Evolutionary conservation across 192 early-diverging fungal genomes (phyloP).

Genomic region (Rhizoclosmatium globosum): DNA sequence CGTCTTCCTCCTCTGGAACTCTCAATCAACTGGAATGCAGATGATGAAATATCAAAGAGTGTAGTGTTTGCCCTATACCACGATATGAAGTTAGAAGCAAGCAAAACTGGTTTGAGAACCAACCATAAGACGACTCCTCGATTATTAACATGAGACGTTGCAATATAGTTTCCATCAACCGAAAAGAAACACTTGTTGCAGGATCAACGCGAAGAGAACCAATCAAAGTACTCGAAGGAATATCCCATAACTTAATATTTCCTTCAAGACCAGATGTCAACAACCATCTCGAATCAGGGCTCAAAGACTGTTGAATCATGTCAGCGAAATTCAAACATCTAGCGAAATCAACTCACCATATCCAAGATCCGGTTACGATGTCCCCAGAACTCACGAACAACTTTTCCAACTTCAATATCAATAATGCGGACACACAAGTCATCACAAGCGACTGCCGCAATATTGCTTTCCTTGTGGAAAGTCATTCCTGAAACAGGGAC

Average conservation of each 20-base stretch:
- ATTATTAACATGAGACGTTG: constrained; percentile 90
- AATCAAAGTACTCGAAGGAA: constrained; percentile 89
- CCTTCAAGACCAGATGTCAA: constrained; percentile 84
- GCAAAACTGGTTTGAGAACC: constrained; percentile 77
- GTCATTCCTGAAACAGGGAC: constrained; percentile 69
- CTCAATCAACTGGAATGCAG: constrained; percentile 43
- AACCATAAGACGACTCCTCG: constrained; percentile 95
- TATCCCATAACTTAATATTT: constrained; percentile 94
- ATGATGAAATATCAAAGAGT: constrained; percentile 53
- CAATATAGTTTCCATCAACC: constrained; percentile 90
- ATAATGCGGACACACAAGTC: constrained; percentile 89
- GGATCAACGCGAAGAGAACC: constrained; percentile 82
- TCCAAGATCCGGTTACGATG: constrained; percentile 90
- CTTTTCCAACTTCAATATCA: constrained; percentile 80
- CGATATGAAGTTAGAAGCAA: constrained; percentile 15
- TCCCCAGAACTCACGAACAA: constrained; percentile 90
- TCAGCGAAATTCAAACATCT: not conserved
- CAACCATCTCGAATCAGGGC: constrained; percentile 92
- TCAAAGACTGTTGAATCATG: constrained; percentile 71
- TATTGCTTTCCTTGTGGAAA: constrained; percentile 75
- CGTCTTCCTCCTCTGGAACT: constrained; percentile 27
- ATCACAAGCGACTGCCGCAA: constrained; percentile 86
- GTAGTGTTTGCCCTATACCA: constrained; percentile 67
- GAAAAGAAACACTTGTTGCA: constrained; percentile 85
- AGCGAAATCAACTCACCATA: constrained; percentile 59